Percentiles rank a stretch among this genome's conserved stretches.
Evolutionary conservation across 108 stramenopile genomes (phyloP).

Genomic region (Pseudonitzschia pungens): DNA sequence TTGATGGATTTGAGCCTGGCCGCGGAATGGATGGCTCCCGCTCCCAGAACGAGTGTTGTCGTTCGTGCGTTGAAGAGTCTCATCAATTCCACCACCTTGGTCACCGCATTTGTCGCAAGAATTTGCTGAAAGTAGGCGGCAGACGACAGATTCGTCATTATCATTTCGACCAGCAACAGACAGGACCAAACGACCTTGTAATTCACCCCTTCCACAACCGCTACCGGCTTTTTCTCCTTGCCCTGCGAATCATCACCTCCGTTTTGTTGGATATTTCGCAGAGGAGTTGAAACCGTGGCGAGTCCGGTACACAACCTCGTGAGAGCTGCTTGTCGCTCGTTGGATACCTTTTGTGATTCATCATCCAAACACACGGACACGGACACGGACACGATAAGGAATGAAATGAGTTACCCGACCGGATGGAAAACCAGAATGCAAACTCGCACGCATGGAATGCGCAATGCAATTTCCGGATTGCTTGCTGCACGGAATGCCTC

Average conservation of each 20-base stretch:
- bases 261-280: conserved; percentile 6
- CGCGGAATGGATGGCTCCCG: conserved; percentile 85
- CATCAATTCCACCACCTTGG: conserved; percentile 84
- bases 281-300: conserved; percentile 41
- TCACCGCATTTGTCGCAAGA: conserved; percentile 83
- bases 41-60: conserved; percentile 91
- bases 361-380: background rate
- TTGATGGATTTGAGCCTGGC: conserved; percentile 76
- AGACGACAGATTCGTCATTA: conserved; percentile 78
- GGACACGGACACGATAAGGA: background rate
- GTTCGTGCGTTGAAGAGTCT: conserved; percentile 91
- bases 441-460: background rate
- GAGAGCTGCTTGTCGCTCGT: conserved; percentile 73
- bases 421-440: too few species aligned
- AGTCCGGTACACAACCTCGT: conserved; percentile 80
- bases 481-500: too few species aligned
- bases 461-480: too few species aligned
- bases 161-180: conserved; percentile 89
- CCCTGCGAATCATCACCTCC: conserved; percentile 17
- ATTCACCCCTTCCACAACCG: conserved; percentile 76
- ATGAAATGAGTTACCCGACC: background rate
- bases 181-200: conserved; percentile 96
- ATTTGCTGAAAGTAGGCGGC: conserved; percentile 82
- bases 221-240: conserved; percentile 64
- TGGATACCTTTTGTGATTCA: conserved; percentile 49